Evolutionary conservation across 192 early-diverging fungal species (phyloP).

Genomic region (Phlyctochytrium arcticum): DNA sequence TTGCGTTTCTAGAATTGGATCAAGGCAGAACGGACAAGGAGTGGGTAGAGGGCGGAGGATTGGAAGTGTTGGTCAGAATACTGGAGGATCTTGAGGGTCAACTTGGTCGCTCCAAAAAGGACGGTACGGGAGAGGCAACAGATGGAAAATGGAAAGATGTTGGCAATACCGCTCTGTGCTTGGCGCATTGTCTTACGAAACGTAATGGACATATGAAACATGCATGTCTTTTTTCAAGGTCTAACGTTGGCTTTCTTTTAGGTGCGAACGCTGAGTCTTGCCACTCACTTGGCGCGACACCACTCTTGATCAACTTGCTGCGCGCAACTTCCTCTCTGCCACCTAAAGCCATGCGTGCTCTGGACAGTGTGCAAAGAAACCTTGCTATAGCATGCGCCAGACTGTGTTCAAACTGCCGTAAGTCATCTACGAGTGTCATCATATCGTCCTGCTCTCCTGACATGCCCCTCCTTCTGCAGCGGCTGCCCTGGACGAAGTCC

Average conservation of each 20-base stretch:
- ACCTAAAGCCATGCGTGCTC: too few species aligned
- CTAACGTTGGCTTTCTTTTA: neutral
- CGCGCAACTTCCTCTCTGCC: too few species aligned
- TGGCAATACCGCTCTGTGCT: constrained; percentile 19
- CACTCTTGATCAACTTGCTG: neutral
- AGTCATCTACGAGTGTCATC: too few species aligned
- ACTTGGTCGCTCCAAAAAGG: neutral
- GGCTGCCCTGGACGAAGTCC: constrained; percentile 1
- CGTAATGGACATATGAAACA: neutral
- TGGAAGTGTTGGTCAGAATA: neutral
- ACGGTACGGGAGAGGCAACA: neutral
- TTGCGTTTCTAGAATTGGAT: constrained; percentile 7
- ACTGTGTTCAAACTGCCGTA: constrained; percentile 13
- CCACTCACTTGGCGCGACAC: neutral
- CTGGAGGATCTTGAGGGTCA: neutral
- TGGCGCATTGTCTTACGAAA: constrained; percentile 10
- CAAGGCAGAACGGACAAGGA: constrained; percentile 3
- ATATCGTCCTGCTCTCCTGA: too few species aligned
- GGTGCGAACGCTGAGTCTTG: neutral
- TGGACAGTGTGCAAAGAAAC: constrained; percentile 16
- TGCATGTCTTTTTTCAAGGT: neutral
- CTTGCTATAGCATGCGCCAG: constrained; percentile 27
- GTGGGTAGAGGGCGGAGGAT: constrained; percentile 11
- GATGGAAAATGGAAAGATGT: neutral
- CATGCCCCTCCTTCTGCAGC: neutral